Evolutionary conservation across 2,329 filamentous ascomycete genomes (phyloP), one percentile per base, ranked within the genome.

Genomic region (Xenoacremonium recifei): DNA sequence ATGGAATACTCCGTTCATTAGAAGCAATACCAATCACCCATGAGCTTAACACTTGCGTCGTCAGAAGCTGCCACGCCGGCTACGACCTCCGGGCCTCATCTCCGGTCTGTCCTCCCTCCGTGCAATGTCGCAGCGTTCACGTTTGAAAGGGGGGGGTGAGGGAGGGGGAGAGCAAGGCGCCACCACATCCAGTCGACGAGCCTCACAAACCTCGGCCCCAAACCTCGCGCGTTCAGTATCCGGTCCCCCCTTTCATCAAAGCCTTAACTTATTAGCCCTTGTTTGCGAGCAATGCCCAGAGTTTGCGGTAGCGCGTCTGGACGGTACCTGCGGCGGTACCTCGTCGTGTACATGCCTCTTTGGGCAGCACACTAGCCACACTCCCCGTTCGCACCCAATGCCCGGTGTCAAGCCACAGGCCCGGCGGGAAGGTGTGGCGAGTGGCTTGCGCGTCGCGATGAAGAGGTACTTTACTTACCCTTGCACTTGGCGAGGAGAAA

Each of bases 341-440:
- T 7, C n/a, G 7, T 9, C 29, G 29, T 9, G 7, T 11, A 15
- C 29, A 7, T 15, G 7, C 12, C 29, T 31, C 23, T 27, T 27
- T 9, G 29, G 13, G 29, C 29, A 6, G 29, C 17, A 15, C 29
- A 15, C n/a, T 31, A 31, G 29, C n/a, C 29, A 31, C 29, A 31
- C 29, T 6, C 29, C 7, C 17, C 29, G n/a, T 31, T 15, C 29
- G 29, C 29, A n/a, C 23, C n/a, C n/a, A n/a, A 13, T 27, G 9
- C 10, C 9, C 10, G 30, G 6, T 15, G 16, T 9, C 32, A 5
- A 34, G 32, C 32, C 32, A 34, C 32, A 19, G n/a, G 21, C 35
- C 15, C 36, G 55, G 55, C 58, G 55, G 55, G 55, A 44, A 58
- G n/a, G n/a, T n/a, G n/a, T n/a, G n/a, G n/a, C n/a, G n/a, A 48